Percentiles rank a stretch among this genome's conserved stretches.
Evolutionary conservation across 2,329 filamentous ascomycete species (phyloP).

Genomic region (Apiospora arundinis): DNA sequence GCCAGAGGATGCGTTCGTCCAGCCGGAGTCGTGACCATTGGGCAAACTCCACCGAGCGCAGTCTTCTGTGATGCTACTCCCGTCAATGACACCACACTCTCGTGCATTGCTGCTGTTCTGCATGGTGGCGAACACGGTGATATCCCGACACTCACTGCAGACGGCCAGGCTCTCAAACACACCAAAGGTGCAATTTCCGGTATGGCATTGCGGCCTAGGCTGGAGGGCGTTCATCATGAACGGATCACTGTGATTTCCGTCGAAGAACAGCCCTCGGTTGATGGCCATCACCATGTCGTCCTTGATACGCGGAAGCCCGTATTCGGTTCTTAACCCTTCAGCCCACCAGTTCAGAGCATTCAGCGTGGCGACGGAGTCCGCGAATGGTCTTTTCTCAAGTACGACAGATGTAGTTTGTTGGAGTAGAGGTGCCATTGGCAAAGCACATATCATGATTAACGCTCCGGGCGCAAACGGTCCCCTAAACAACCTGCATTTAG

Average conservation of each 20-base stretch:
- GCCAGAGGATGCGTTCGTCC: not conserved
- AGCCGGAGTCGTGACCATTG: not conserved
- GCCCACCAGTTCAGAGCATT: not conserved
- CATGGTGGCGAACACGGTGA: not conserved
- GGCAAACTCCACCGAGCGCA: not conserved
- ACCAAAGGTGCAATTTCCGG: not conserved
- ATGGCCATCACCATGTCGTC: not conserved
- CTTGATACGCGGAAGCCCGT: not conserved
- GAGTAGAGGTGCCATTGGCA: not conserved
- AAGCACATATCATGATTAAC: not conserved
- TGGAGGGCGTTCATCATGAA: not conserved
- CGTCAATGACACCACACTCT: not conserved
- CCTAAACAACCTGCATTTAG: not conserved
- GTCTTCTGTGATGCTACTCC: not conserved
- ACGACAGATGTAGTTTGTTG: not conserved
- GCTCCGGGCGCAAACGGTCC: not conserved
- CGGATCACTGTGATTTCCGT: not conserved
- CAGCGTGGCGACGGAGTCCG: not conserved
- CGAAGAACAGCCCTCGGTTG: not conserved
- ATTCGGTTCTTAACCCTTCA: not conserved
- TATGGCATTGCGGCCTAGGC: not conserved
- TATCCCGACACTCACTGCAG: not conserved
- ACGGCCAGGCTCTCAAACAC: not conserved
- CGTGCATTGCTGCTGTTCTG: not conserved
- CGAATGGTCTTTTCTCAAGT: not conserved